Percentiles rank a stretch among this genome's conserved stretches.
Conservation (phyloP, 352 stramenopile genomes). For the Pythium monospermum region DNA sequence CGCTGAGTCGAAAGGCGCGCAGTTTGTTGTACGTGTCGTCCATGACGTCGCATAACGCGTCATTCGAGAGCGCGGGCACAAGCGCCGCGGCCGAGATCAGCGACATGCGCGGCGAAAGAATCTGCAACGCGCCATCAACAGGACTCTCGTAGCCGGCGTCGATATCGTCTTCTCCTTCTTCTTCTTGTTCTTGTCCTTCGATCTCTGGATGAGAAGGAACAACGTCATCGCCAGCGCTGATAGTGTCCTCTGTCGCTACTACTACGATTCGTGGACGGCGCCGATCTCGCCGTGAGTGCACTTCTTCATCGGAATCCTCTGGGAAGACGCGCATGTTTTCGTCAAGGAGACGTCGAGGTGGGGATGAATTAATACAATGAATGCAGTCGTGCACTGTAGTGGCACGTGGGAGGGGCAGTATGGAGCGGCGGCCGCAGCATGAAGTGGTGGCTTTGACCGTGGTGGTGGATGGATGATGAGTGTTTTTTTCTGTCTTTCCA, state of each 20-base stretch:
- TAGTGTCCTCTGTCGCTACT: background rate
- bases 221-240: too few relatives aligned
- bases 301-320: constrained; percentile 22
- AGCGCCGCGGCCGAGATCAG: constrained; percentile 9
- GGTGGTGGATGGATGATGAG: too few relatives aligned
- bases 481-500: too few relatives aligned
- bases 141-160: too few relatives aligned
- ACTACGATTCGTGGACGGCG: constrained; percentile 10
- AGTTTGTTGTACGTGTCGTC: constrained; percentile 57
- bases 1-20: constrained; percentile 46
- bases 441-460: too few relatives aligned
- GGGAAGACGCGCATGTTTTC: constrained; percentile 23
- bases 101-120: background rate
- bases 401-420: too few relatives aligned
- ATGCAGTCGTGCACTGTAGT: too few relatives aligned
- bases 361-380: too few relatives aligned
- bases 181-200: constrained; percentile 1
- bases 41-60: constrained; percentile 23
- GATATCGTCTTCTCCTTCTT: constrained; percentile 8
- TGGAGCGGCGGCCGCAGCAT: too few relatives aligned
- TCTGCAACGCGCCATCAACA: background rate
- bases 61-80: constrained; percentile 14
- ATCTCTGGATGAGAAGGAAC: background rate
- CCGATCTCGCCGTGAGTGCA: constrained; percentile 2
- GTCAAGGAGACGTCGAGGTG: too few relatives aligned